A percentile compares a stretch with the other conserved stretches of the same genome.
Conservation (phyloP, 2,329 filamentous ascomycete genomes). For the Talaromyces sp. region DNA sequence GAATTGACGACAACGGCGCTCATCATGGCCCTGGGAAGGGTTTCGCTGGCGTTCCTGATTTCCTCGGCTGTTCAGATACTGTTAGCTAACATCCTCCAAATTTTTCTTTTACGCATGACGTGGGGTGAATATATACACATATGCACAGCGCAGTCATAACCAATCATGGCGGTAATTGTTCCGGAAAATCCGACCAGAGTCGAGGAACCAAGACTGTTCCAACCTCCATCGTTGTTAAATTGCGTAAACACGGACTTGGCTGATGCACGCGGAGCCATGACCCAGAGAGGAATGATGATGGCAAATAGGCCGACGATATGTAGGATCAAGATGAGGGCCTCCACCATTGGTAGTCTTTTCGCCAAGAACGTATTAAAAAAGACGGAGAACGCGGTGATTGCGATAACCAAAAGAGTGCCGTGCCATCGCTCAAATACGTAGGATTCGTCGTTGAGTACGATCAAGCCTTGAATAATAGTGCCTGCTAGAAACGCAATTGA, state of each 20-base stretch:
- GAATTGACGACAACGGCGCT: constrained; percentile 51
- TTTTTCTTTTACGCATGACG: not conserved
- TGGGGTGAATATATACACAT: constrained; percentile 39
- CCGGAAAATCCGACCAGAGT: constrained; percentile 41
- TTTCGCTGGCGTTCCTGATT: constrained; percentile 47
- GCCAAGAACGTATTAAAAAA: constrained; percentile 44
- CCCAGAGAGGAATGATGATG: constrained; percentile 44
- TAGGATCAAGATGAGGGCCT: constrained; percentile 41
- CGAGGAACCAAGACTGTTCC: constrained; percentile 36
- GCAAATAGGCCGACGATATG: constrained; percentile 44
- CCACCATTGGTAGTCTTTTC: constrained; percentile 35
- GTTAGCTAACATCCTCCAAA: constrained; percentile 11
- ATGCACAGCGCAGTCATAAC: constrained; percentile 37
- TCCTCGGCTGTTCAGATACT: constrained; percentile 33
- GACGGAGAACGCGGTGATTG: constrained; percentile 40
- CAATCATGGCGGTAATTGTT: constrained; percentile 42
- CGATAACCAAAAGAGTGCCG: constrained; percentile 43
- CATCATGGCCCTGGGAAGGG: constrained; percentile 52
- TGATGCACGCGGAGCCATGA: constrained; percentile 38
- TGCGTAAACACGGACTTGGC: constrained; percentile 38
- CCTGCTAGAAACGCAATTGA: constrained; percentile 45
- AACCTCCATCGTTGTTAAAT: constrained; percentile 42
- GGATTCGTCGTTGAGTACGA: constrained; percentile 41
- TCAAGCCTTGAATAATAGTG: constrained; percentile 45
- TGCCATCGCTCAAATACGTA: constrained; percentile 46